Evolutionary conservation across 2,329 filamentous ascomycete genomes (phyloP).

Genomic region (Botrytis paeoniae): DNA sequence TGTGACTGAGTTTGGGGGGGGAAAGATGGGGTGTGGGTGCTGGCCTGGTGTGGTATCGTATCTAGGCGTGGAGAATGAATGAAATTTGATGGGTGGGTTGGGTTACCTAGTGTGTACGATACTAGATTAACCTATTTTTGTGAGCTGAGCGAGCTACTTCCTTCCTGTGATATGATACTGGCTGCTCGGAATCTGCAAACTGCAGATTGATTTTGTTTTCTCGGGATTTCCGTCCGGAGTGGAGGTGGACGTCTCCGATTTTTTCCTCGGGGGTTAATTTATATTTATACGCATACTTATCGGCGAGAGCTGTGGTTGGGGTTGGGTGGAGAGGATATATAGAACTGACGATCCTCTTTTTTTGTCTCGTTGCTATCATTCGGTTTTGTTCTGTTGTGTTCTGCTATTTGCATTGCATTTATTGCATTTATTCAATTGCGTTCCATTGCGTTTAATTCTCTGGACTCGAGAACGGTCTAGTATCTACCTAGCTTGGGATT

Average conservation of each 20-base stretch:
- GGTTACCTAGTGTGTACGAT: background rate
- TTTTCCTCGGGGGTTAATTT: background rate
- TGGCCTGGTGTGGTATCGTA: background rate
- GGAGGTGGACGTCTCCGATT: background rate
- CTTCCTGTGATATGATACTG: background rate
- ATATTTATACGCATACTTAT: background rate
- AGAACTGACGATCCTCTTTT: background rate
- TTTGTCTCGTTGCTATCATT: background rate
- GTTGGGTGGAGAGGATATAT: background rate
- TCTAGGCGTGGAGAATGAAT: background rate
- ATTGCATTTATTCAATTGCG: background rate
- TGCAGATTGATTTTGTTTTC: background rate
- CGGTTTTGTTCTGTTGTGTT: background rate
- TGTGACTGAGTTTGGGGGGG: background rate
- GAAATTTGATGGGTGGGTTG: background rate
- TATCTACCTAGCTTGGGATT: background rate
- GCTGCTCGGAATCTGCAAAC: background rate
- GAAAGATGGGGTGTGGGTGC: background rate
- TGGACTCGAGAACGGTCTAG: background rate
- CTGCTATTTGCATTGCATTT: background rate
- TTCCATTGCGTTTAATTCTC: background rate
- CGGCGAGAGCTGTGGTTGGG: background rate
- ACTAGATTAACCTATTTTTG: background rate
- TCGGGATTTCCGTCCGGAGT: background rate
- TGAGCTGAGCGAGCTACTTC: background rate